Evolutionary conservation across 2,329 filamentous ascomycete genomes (phyloP).

Genomic region (Sordariomycetes sp.): DNA sequence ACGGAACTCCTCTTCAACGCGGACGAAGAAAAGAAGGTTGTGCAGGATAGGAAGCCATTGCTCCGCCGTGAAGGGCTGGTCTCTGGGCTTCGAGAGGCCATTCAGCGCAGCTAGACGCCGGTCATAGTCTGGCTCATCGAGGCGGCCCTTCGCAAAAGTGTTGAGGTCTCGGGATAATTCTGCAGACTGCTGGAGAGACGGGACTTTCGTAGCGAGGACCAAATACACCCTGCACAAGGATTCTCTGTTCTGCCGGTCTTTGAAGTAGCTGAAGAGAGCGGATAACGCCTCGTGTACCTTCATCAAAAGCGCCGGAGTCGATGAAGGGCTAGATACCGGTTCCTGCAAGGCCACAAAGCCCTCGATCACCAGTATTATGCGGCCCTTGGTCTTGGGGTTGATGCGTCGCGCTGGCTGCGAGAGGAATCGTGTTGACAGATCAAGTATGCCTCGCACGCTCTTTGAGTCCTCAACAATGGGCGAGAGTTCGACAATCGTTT

Average conservation of each 20-base stretch:
- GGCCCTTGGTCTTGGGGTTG: conserved; percentile 71
- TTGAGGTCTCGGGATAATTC: conserved; percentile 70
- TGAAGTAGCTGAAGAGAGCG: conserved; percentile 83
- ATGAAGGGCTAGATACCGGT: conserved; percentile 28
- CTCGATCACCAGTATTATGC: conserved; percentile 69
- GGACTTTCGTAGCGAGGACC: conserved; percentile 57
- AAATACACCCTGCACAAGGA: conserved; percentile 63
- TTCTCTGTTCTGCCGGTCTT: conserved; percentile 65
- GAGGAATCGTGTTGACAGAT: conserved; percentile 71
- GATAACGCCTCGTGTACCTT: conserved; percentile 51
- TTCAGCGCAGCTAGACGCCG: conserved; percentile 68
- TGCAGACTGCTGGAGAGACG: conserved; percentile 51
- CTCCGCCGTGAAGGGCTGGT: conserved; percentile 46
- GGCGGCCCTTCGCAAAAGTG: conserved; percentile 56
- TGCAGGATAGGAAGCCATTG: conserved; percentile 85
- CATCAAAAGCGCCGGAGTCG: conserved; percentile 10
- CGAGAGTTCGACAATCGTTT: conserved; percentile 66
- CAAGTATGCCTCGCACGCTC: conserved; percentile 67
- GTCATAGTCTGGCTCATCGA: conserved; percentile 86
- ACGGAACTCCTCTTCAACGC: conserved; percentile 77
- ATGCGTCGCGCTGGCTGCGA: conserved; percentile 78
- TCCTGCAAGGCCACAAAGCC: conserved; percentile 63
- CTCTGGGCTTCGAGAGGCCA: conserved; percentile 54
- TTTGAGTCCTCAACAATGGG: conserved; percentile 56
- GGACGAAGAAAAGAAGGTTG: conserved; percentile 82